Evolutionary conservation across 2,329 filamentous ascomycete species (phyloP).

Genomic region (Alternaria sp.): DNA sequence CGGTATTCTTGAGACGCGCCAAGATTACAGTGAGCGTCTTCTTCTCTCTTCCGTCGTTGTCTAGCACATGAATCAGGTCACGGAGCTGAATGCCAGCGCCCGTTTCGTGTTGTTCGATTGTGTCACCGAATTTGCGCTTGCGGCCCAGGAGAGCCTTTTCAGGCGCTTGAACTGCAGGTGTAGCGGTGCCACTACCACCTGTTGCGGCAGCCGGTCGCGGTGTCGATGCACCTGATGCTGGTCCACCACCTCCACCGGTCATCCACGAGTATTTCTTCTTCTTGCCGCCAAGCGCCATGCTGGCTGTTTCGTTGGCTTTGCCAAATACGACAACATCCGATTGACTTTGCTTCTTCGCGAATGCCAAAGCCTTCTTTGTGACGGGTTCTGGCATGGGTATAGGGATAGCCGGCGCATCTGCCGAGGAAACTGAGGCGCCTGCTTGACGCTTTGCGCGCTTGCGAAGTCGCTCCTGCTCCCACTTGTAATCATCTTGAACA

Average conservation of each 20-base stretch:
- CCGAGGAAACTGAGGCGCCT: constrained; percentile 38
- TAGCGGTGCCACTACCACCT: constrained; percentile 38
- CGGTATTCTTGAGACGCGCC: constrained; percentile 43
- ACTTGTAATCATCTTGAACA: constrained; percentile 66
- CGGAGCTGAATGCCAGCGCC: constrained; percentile 83
- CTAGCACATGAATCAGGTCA: constrained; percentile 81
- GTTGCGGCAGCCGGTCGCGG: constrained; percentile 41
- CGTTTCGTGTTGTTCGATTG: constrained; percentile 79
- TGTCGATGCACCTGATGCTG: constrained; percentile 44
- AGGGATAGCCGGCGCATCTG: constrained; percentile 37
- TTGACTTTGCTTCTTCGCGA: constrained; percentile 74
- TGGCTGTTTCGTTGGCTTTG: constrained; percentile 85
- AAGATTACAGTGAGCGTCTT: constrained; percentile 56
- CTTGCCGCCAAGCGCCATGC: constrained; percentile 75
- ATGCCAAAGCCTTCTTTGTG: constrained; percentile 88
- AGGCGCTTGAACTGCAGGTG: constrained; percentile 30
- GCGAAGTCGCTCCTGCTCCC: constrained; percentile 70
- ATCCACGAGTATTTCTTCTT: constrained; percentile 80
- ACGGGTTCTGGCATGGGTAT: constrained; percentile 58
- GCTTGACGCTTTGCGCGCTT: constrained; percentile 55
- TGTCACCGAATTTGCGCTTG: constrained; percentile 72
- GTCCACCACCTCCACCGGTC: constrained; percentile 58
- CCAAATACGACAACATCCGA: constrained; percentile 81
- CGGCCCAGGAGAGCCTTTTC: constrained; percentile 62
- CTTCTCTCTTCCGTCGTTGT: constrained; percentile 75